A percentile compares a stretch with the other conserved stretches of the same genome.
phyloP scores from a whole-genome alignment of 805 yeast species.

The Helenozyma rhizophorensis region DNA sequence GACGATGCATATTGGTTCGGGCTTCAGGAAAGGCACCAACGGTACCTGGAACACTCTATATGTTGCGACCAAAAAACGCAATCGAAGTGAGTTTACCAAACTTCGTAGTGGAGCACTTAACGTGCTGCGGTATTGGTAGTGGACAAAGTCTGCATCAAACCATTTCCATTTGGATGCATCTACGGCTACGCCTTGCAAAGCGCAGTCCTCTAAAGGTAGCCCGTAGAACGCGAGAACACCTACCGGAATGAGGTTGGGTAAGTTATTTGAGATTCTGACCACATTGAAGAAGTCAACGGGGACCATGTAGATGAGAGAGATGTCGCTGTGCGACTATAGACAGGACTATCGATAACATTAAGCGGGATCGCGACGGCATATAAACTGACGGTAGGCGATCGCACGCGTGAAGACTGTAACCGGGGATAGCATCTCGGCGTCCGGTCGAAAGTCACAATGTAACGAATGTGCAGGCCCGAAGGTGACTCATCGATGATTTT shows the following conservation, averaged over 20 bases:
- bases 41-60: slow-evolving; percentile 22
- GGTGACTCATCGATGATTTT: too few species aligned
- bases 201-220: slow-evolving; percentile 37
- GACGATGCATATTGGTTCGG: slow-evolving; percentile 20
- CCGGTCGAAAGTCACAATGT: too few species aligned
- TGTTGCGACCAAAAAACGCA: slow-evolving; percentile 43
- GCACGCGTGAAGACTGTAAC: too few species aligned
- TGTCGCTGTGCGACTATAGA: too few species aligned
- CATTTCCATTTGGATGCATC: slow-evolving; percentile 45
- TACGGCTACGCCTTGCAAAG: slow-evolving; percentile 28
- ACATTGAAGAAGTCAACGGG: slow-evolving; percentile 6
- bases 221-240: slow-evolving; percentile 46
- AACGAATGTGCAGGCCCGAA: too few species aligned
- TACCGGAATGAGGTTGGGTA: slow-evolving; percentile 37
- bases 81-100: slow-evolving; percentile 40
- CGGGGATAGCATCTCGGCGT: too few species aligned
- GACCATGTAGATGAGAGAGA: not conserved
- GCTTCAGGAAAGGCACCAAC: slow-evolving; percentile 7
- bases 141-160: slow-evolving; percentile 46
- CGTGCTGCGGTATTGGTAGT: slow-evolving; percentile 5
- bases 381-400: too few species aligned
- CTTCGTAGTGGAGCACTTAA: slow-evolving; percentile 27
- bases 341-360: too few species aligned
- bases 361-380: too few species aligned
- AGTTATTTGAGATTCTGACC: slow-evolving; percentile 35